These are phyloP conservation scores for Kalanchoe fedtschenkoi DNA, from an alignment of 164 flowering plant species.

Conservation along the genomic window DNA sequence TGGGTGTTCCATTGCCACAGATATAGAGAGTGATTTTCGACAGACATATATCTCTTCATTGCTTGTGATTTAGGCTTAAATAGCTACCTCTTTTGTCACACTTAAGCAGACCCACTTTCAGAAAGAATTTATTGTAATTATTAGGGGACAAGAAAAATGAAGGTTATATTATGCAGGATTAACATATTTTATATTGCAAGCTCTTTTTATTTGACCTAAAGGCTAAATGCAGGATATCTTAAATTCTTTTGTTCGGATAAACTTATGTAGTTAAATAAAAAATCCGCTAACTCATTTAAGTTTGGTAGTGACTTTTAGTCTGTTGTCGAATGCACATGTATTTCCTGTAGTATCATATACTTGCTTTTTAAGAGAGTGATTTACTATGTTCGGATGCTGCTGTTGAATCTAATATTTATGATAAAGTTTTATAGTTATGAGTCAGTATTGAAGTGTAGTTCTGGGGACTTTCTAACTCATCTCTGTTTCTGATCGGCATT, in stretches of 20 bases:
- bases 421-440: neutral
- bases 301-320: neutral
- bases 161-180: neutral
- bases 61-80: neutral
- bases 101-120: neutral
- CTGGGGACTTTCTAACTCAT: constrained; percentile 5
- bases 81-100: neutral
- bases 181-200: neutral
- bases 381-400: no score
- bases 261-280: neutral
- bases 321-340: neutral
- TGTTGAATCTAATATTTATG: neutral
- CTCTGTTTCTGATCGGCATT: constrained; percentile 52
- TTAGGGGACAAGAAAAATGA: neutral
- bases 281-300: neutral
- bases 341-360: no score
- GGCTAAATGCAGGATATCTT: neutral
- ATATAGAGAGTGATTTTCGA: no score
- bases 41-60: no score
- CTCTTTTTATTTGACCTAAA: neutral
- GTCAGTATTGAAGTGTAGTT: neutral
- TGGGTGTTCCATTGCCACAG: no score
- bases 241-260: neutral
- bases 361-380: no score
- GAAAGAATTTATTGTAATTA: neutral